Percentiles rank a stretch among this genome's conserved stretches.
These are phyloP conservation scores for Colletotrichum magnum DNA, from an alignment of 2,329 filamentous ascomycete species.

Conservation along the genomic window DNA sequence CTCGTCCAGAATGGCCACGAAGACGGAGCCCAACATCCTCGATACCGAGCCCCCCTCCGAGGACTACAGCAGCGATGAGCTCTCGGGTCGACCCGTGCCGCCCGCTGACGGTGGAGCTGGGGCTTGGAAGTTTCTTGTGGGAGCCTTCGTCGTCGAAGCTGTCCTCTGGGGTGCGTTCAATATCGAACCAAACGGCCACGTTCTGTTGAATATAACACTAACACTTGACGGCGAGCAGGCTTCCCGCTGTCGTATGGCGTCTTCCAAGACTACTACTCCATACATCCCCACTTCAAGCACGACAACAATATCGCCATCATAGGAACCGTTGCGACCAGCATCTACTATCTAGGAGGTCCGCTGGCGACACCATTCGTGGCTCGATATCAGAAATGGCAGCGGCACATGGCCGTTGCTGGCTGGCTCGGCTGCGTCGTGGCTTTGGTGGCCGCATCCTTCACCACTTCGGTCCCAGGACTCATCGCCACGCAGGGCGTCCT, in stretches of 20 bases:
- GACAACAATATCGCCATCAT: constrained; percentile 45
- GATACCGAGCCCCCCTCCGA: neutral
- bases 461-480: constrained; percentile 41
- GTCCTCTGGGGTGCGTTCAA: constrained; percentile 10
- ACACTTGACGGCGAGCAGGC: constrained; percentile 25
- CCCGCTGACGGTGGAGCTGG: neutral
- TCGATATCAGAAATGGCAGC: constrained; percentile 41
- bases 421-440: constrained; percentile 17
- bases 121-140: constrained; percentile 3
- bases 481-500: constrained; percentile 48
- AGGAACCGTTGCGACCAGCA: constrained; percentile 44
- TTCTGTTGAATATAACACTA: neutral
- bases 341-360: constrained; percentile 46
- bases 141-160: constrained; percentile 4
- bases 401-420: constrained; percentile 27
- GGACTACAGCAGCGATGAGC: neutral
- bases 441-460: constrained; percentile 41
- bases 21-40: neutral
- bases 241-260: constrained; percentile 48
- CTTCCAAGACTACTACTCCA: constrained; percentile 49
- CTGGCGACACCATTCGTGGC: constrained; percentile 43
- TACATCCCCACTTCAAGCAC: constrained; percentile 43
- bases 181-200: fast-evolving
- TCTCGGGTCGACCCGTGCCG: neutral
- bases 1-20: neutral